Evolutionary conservation across 768 basidiomycete genomes (phyloP).

Genomic region (Boletellus emodensis): DNA sequence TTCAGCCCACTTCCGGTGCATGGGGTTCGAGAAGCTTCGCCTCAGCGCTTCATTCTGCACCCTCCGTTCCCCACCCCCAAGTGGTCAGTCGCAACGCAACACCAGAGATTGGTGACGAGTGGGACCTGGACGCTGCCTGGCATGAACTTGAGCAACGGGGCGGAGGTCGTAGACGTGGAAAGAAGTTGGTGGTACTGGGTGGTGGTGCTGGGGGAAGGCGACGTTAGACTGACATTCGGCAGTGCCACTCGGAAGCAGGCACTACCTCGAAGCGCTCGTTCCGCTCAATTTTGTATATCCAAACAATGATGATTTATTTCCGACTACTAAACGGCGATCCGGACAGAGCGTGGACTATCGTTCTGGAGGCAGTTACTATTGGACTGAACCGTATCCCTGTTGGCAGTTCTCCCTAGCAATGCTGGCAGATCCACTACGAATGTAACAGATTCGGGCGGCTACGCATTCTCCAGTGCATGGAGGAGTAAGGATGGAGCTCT

Average conservation of each 20-base stretch:
- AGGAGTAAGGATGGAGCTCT: conserved; percentile 50
- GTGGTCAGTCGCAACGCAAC: conserved; percentile 25
- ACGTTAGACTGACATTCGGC: conserved; percentile 22
- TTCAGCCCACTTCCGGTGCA: conserved; percentile 42
- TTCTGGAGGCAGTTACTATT: conserved; percentile 21
- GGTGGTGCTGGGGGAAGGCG: conserved; percentile 56
- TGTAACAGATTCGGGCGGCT: conserved; percentile 72
- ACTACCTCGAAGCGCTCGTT: not conserved
- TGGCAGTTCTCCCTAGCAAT: conserved; percentile 58
- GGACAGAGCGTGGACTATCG: not conserved
- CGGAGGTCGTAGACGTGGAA: conserved; percentile 55
- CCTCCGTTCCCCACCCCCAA: conserved; percentile 44
- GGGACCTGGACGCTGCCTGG: conserved; percentile 78
- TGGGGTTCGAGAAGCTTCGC: conserved; percentile 85
- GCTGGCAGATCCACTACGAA: conserved; percentile 66
- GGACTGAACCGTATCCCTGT: conserved; percentile 63
- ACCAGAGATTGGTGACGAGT: conserved; percentile 51
- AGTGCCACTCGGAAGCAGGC: not conserved
- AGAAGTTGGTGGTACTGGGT: conserved; percentile 69
- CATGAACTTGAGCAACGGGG: conserved; percentile 69
- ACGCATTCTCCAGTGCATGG: conserved; percentile 60
- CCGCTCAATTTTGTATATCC: conserved; percentile 11
- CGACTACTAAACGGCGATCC: too few relatives aligned
- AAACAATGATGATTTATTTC: not conserved
- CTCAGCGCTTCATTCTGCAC: conserved; percentile 59